Evolutionary conservation across 805 yeast genomes (phyloP).

Genomic region (Ogataea chonburiensis): DNA sequence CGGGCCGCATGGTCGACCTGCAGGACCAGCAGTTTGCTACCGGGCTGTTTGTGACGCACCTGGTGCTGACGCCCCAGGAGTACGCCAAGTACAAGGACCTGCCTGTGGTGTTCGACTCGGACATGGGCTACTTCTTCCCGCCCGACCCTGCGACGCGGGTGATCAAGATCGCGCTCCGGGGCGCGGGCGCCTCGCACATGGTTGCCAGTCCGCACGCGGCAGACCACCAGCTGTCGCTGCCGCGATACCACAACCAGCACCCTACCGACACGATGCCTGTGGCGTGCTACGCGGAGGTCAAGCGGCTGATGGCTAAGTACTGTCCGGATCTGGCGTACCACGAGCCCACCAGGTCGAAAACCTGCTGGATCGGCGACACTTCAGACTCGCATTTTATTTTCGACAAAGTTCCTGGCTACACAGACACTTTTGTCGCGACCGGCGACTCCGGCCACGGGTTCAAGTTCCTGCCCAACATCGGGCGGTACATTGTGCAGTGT

Average conservation of each 20-base stretch:
- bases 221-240: conserved; percentile 33
- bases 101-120: conserved; percentile 46
- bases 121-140: conserved; percentile 48
- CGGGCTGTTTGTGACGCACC: conserved; percentile 41
- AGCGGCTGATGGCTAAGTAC: conserved; percentile 32
- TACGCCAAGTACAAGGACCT: conserved; percentile 37
- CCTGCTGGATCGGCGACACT: conserved; percentile 44
- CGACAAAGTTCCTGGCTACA: conserved; percentile 36
- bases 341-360: conserved; percentile 34
- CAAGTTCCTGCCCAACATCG: conserved; percentile 47
- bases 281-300: conserved; percentile 32
- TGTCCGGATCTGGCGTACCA: conserved; percentile 43
- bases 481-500: conserved; percentile 39
- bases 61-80: conserved; percentile 38
- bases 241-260: conserved; percentile 36
- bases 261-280: conserved; percentile 40
- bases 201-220: conserved; percentile 22
- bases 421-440: conserved; percentile 40
- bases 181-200: conserved; percentile 32
- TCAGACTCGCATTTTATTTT: conserved; percentile 41
- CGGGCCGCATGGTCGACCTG: conserved; percentile 37
- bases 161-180: conserved; percentile 41
- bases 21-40: conserved; percentile 37
- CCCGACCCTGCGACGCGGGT: conserved; percentile 42
- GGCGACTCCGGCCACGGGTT: conserved; percentile 52